Evolutionary conservation across 345 rosid genomes (phyloP).

Genomic region (Passiflora organensis): DNA sequence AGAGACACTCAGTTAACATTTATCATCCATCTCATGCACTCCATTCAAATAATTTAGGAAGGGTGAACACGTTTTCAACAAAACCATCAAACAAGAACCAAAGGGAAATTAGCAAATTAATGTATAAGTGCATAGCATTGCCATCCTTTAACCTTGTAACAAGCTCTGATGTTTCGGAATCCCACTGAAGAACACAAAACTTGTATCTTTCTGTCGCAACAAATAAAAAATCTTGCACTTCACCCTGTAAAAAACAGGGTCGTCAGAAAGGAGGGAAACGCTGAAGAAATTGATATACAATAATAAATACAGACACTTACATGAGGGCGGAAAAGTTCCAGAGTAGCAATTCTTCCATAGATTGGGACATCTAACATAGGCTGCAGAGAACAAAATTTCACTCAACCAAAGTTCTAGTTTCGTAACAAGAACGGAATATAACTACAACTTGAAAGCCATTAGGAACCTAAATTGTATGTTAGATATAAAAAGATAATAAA

Average conservation of each 20-base stretch:
- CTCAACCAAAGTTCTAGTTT: neutral
- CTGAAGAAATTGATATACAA: neutral
- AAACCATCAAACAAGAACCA: neutral
- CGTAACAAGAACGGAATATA: no score
- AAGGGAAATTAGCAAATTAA: neutral
- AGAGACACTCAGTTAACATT: no score
- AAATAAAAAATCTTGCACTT: slow-evolving; percentile 81
- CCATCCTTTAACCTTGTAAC: slow-evolving; percentile 53
- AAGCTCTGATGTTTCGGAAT: slow-evolving; percentile 72
- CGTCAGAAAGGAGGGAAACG: neutral
- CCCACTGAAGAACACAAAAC: slow-evolving; percentile 94
- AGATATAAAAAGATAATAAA: no score
- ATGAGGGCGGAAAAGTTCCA: slow-evolving; percentile 89
- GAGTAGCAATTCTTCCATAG: slow-evolving; percentile 89
- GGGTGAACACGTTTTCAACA: no score
- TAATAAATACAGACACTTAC: slow-evolving; percentile 42
- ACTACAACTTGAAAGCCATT: no score
- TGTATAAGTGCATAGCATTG: neutral
- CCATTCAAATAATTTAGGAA: no score
- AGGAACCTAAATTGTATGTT: no score
- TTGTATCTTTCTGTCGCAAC: slow-evolving; percentile 88
- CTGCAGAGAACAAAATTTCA: slow-evolving; percentile 36
- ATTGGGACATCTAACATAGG: slow-evolving; percentile 85
- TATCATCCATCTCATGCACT: no score
- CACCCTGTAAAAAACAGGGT: slow-evolving; percentile 54